Evolutionary conservation across 441 rosid genomes (phyloP).

Genomic region (Pelargonium fulgidum): DNA sequence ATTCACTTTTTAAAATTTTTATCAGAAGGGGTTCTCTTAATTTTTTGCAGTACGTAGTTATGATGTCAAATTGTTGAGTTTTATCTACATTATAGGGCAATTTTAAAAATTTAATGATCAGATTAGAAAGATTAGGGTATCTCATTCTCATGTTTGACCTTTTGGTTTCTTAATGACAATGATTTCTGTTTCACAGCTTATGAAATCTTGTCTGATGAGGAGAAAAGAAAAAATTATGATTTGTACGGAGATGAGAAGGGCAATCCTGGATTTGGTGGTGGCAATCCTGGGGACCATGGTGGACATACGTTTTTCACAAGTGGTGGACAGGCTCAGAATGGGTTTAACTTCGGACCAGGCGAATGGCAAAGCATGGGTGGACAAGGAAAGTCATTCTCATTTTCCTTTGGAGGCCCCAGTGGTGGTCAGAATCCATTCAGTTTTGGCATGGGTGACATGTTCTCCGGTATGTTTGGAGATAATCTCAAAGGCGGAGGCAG

Average conservation of each 20-base stretch:
- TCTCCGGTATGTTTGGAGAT: slow-evolving; percentile 48
- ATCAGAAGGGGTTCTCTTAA: neutral
- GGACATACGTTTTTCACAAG: slow-evolving; percentile 49
- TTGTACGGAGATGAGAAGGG: slow-evolving; percentile 85
- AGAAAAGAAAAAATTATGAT: slow-evolving; percentile 83
- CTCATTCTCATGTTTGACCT: neutral
- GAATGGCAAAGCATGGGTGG: slow-evolving; percentile 73
- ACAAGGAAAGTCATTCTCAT: slow-evolving; percentile 56
- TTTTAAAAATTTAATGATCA: neutral
- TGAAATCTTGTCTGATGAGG: slow-evolving; percentile 83
- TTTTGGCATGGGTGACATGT: slow-evolving; percentile 63
- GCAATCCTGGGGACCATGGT: slow-evolving; percentile 49
- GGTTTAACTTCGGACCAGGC: slow-evolving; percentile 49
- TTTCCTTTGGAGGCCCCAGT: slow-evolving; percentile 43
- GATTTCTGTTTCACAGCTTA: slow-evolving; percentile 52
- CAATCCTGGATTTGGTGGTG: slow-evolving; percentile 66
- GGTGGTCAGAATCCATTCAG: slow-evolving; percentile 53
- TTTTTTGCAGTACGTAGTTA: neutral
- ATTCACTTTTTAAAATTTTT: neutral
- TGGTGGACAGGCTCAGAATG: slow-evolving; percentile 55
- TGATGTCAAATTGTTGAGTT: neutral
- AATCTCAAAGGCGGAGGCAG: slow-evolving; percentile 13
- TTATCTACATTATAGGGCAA: neutral
- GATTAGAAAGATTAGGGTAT: neutral
- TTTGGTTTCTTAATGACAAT: neutral